These are phyloP conservation scores for Schizosaccharomyces versatilis DNA, from an alignment of 1,139 yeast genomes.

Conservation along the genomic window DNA sequence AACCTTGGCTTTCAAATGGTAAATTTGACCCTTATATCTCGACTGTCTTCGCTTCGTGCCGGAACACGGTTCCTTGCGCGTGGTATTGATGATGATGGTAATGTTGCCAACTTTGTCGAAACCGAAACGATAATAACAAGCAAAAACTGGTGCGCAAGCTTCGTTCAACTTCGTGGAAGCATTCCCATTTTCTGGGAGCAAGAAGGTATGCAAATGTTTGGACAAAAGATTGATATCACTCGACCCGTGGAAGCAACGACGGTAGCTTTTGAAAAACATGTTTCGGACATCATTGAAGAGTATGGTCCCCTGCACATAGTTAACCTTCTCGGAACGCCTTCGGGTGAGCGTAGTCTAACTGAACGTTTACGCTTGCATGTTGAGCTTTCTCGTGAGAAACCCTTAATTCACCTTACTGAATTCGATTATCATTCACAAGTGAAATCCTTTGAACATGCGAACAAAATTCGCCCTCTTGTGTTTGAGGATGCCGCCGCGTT, in stretches of 20 bases:
- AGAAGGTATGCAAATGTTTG: constrained; percentile 45
- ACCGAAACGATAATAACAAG: constrained; percentile 58
- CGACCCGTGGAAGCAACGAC: constrained; percentile 82
- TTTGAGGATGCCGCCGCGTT: constrained; percentile 47
- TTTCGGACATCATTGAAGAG: constrained; percentile 40
- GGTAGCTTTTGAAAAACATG: constrained; percentile 69
- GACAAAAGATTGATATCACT: constrained; percentile 66
- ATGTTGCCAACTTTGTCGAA: constrained; percentile 89
- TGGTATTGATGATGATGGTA: constrained; percentile 85
- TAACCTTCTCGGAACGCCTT: constrained; percentile 57
- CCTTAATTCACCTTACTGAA: constrained; percentile 32
- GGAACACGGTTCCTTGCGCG: constrained; percentile 85
- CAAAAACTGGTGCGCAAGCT: constrained; percentile 41
- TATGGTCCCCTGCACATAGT: constrained; percentile 78
- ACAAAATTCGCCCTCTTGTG: constrained; percentile 41
- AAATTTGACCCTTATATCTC: constrained; percentile 59
- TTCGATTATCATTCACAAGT: constrained; percentile 92
- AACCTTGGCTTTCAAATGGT: constrained; percentile 30
- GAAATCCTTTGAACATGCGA: constrained; percentile 66
- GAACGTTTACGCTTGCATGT: constrained; percentile 41
- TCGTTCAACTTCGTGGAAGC: constrained; percentile 76
- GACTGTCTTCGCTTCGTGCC: constrained; percentile 88
- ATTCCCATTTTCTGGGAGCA: constrained; percentile 98
- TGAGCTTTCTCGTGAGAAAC: constrained; percentile 21
- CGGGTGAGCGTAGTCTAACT: constrained; percentile 55